phyloP scores from a whole-genome alignment of 306 rosid genomes.

The Styphnolobium japonicum region DNA sequence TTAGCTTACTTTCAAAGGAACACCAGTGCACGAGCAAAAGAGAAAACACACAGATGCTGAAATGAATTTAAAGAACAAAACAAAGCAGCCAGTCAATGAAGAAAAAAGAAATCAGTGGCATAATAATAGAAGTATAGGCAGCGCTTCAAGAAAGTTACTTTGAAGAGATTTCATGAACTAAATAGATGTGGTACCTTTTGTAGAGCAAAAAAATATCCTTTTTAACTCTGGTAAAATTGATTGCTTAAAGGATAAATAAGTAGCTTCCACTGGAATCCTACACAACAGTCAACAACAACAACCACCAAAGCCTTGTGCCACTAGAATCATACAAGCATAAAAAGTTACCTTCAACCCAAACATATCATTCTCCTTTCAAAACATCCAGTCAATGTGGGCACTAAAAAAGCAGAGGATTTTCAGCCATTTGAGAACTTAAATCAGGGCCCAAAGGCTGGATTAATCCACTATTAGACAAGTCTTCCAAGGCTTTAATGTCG shows the following conservation, averaged over 20 bases:
- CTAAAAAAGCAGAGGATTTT: slow-evolving; percentile 42
- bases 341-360: slow-evolving; percentile 2
- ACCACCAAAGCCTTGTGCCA: too few relatives aligned
- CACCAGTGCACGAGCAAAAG: neutral
- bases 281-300: too few relatives aligned
- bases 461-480: slow-evolving; percentile 57
- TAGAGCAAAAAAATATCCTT: neutral
- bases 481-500: slow-evolving; percentile 64
- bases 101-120: neutral
- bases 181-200: neutral
- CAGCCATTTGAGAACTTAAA: slow-evolving; percentile 47
- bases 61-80: neutral
- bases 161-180: neutral
- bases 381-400: slow-evolving; percentile 30
- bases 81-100: too few relatives aligned
- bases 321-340: too few relatives aligned
- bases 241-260: slow-evolving; percentile 11
- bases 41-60: neutral
- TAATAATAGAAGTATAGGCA: neutral
- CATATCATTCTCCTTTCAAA: neutral
- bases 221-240: neutral
- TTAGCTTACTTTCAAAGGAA: slow-evolving; percentile 20
- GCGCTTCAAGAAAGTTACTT: slow-evolving; percentile 16
- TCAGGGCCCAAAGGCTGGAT: slow-evolving; percentile 61
- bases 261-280: neutral